Conservation (phyloP, 2,329 filamentous ascomycete species). For the Acrocalymma vagum region DNA sequence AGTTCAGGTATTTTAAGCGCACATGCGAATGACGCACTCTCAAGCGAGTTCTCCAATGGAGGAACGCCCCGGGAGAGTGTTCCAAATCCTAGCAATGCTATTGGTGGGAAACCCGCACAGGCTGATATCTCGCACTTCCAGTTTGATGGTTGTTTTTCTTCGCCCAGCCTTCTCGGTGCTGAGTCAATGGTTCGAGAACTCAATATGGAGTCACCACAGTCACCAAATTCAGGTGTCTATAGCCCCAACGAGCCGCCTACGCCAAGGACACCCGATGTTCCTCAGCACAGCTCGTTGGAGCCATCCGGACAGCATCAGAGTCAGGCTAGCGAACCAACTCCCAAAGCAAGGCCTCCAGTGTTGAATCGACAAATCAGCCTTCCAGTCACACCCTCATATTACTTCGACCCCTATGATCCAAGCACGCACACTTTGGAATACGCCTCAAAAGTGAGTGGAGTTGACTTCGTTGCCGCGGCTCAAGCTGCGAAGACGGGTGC, state of each 20-base stretch:
- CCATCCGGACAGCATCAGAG: slow-evolving; percentile 33
- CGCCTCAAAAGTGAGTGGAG: slow-evolving; percentile 54
- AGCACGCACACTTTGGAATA: slow-evolving; percentile 57
- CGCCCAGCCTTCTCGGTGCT: slow-evolving; percentile 55
- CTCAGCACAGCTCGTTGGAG: slow-evolving; percentile 42
- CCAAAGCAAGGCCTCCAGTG: slow-evolving; percentile 38
- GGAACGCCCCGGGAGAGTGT: slow-evolving; percentile 5
- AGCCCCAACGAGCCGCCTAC: slow-evolving; percentile 48
- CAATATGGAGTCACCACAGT: slow-evolving; percentile 57
- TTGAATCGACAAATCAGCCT: slow-evolving; percentile 56
- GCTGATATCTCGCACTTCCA: no score
- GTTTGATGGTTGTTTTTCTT: slow-evolving; percentile 36
- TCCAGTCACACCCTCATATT: slow-evolving; percentile 54
- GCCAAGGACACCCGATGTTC: slow-evolving; percentile 46
- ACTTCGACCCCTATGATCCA: slow-evolving; percentile 53
- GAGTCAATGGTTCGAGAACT: slow-evolving; percentile 58
- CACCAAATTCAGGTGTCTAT: slow-evolving; percentile 45
- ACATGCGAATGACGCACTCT: slow-evolving; percentile 40
- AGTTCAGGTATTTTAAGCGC: slow-evolving; percentile 59
- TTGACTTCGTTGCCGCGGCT: slow-evolving; percentile 47
- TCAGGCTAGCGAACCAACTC: slow-evolving; percentile 46
- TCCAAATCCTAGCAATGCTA: slow-evolving; percentile 15
- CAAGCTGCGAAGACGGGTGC: slow-evolving; percentile 25
- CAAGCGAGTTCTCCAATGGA: slow-evolving; percentile 22
- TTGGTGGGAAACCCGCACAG: slow-evolving; percentile 17